Conservation (phyloP, 2,329 filamentous ascomycete species). For the Aspergillus bombycis region DNA sequence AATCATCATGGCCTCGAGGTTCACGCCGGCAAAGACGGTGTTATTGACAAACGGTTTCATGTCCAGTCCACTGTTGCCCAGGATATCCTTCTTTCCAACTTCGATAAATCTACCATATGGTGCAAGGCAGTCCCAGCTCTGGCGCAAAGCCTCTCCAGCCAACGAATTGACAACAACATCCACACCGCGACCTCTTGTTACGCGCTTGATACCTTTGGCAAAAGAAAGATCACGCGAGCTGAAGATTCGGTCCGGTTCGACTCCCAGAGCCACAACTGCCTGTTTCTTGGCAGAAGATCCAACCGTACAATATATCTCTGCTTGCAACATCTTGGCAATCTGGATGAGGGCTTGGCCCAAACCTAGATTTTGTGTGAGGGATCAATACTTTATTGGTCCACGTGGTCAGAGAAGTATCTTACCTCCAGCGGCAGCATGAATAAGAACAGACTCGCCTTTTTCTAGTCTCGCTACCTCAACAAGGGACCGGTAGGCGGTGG, state of each 20-base stretch:
- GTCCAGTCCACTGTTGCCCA: background rate
- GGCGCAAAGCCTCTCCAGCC: background rate
- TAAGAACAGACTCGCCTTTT: background rate
- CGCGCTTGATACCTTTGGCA: background rate
- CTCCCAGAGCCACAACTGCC: background rate
- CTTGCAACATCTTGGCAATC: background rate
- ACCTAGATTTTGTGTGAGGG: too few species aligned
- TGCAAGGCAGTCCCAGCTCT: background rate
- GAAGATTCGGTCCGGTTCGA: background rate
- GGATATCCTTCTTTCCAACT: slow-evolving; percentile 3
- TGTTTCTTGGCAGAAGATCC: background rate
- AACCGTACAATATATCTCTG: background rate
- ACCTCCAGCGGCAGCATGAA: slow-evolving; percentile 7
- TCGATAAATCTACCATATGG: slow-evolving; percentile 3
- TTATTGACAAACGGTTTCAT: background rate
- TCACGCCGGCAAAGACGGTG: background rate
- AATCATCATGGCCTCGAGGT: too few species aligned
- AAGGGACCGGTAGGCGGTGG: background rate
- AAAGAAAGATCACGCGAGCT: background rate
- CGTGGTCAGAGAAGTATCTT: background rate
- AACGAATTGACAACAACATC: slow-evolving; percentile 6
- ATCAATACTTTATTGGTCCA: too few species aligned
- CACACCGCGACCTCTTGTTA: background rate
- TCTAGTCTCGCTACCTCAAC: background rate
- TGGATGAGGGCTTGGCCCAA: slow-evolving; percentile 11